Percentiles rank a stretch among this genome's conserved stretches.
phyloP scores from a whole-genome alignment of 495 filamentous ascomycete genomes.

The Filosporella fistucella region DNA sequence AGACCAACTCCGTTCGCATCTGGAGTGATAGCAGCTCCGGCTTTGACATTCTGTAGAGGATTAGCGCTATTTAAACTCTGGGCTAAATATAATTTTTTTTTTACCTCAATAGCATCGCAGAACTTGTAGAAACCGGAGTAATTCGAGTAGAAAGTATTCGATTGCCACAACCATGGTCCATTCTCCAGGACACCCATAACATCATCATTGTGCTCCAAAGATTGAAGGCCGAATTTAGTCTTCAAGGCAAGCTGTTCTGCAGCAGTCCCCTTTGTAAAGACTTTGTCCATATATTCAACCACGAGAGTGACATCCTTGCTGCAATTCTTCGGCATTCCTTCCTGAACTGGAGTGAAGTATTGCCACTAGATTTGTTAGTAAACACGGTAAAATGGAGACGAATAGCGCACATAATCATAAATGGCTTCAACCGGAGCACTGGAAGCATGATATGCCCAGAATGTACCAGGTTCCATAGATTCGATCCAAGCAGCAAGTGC shows the following conservation, averaged over 20 bases:
- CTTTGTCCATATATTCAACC: slow-evolving; percentile 50
- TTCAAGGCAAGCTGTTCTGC: slow-evolving; percentile 48
- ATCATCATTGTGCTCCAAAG: slow-evolving; percentile 52
- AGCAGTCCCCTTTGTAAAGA: slow-evolving; percentile 36
- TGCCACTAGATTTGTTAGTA: slow-evolving; percentile 38
- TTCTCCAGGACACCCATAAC: slow-evolving; percentile 50
- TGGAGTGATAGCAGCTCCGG: slow-evolving; percentile 28
- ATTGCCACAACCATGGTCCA: slow-evolving; percentile 58
- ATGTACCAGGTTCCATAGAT: slow-evolving; percentile 53
- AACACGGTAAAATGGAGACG: neutral
- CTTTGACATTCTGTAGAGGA: slow-evolving; percentile 31
- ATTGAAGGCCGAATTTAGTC: slow-evolving; percentile 50
- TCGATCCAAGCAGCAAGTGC: slow-evolving; percentile 60
- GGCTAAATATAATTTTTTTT: too few relatives aligned
- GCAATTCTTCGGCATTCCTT: slow-evolving; percentile 63
- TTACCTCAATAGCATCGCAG: slow-evolving; percentile 47
- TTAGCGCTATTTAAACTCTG: too few relatives aligned
- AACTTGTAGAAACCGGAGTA: slow-evolving; percentile 51
- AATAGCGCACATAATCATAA: slow-evolving; percentile 40
- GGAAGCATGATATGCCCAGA: slow-evolving; percentile 64
- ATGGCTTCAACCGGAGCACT: slow-evolving; percentile 61
- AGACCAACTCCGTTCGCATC: slow-evolving; percentile 47
- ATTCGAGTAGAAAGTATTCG: slow-evolving; percentile 39
- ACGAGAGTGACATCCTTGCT: slow-evolving; percentile 50
- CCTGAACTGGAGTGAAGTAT: slow-evolving; percentile 60